Percentiles rank a stretch among this genome's conserved stretches.
phyloP scores from a whole-genome alignment of 768 basidiomycete species.

The Agaricus subrufescens region DNA sequence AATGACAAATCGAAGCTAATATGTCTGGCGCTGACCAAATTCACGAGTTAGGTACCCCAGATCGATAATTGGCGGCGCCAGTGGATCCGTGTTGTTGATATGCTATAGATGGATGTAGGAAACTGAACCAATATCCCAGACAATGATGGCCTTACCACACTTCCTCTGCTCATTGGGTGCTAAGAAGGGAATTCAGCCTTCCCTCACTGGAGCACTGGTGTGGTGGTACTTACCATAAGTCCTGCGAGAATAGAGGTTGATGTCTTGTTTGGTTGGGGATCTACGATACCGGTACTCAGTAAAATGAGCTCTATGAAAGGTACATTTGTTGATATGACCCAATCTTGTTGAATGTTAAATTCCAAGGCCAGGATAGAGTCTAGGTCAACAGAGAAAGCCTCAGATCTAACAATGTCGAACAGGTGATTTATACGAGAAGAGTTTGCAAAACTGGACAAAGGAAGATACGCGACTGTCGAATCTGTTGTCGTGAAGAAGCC shows the following conservation, averaged over 20 bases:
- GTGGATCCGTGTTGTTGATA: background rate
- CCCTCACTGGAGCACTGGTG: background rate
- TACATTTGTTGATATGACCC: too few species aligned
- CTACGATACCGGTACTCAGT: background rate
- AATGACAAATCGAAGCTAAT: too few species aligned
- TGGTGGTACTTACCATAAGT: background rate
- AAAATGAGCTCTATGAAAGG: background rate
- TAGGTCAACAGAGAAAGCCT: too few species aligned
- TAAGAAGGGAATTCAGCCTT: background rate
- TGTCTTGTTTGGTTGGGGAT: background rate
- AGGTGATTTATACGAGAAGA: too few species aligned
- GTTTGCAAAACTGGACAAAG: too few species aligned
- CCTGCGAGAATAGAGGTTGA: conserved; percentile 1
- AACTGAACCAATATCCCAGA: background rate
- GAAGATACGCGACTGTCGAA: too few species aligned
- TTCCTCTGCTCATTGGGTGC: conserved; percentile 11
- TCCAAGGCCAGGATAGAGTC: too few species aligned
- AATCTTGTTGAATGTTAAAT: too few species aligned
- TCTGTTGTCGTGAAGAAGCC: too few species aligned
- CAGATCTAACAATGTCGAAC: background rate
- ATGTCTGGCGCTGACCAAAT: background rate
- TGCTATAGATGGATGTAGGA: background rate
- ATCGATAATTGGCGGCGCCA: background rate
- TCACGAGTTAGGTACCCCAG: background rate
- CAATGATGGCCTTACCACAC: background rate